Conservation (phyloP, 768 basidiomycete genomes). For the Lactarius indigo region DNA sequence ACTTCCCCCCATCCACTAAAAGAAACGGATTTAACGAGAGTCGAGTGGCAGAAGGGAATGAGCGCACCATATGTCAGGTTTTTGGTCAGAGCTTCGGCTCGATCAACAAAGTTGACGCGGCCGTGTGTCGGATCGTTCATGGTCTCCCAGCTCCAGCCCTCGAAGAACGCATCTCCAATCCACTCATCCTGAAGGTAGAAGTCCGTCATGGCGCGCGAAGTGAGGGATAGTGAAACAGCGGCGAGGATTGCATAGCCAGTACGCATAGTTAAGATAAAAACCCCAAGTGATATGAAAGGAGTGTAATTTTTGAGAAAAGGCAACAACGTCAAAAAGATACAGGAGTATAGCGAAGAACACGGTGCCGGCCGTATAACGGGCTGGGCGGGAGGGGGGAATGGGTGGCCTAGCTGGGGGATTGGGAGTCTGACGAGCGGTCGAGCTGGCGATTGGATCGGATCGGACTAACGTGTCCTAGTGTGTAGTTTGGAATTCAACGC, state of each 20-base stretch:
- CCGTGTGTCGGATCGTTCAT: conserved; percentile 61
- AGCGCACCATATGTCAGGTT: conserved; percentile 48
- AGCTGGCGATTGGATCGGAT: neutral
- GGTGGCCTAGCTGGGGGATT: conserved; percentile 1
- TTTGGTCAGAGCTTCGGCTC: conserved; percentile 37
- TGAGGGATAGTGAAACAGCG: conserved; percentile 9
- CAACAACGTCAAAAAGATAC: conserved; percentile 29
- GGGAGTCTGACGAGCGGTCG: neutral
- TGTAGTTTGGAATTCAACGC: conserved; percentile 4
- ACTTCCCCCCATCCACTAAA: conserved; percentile 40
- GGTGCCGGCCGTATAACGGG: conserved; percentile 13
- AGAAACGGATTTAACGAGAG: neutral
- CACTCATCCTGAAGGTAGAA: conserved; percentile 21
- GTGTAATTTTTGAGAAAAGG: conserved; percentile 21
- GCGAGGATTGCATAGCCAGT: conserved; percentile 30
- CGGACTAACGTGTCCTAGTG: neutral
- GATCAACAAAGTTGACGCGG: conserved; percentile 55
- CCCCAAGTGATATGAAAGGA: conserved; percentile 25
- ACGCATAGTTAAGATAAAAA: conserved; percentile 32
- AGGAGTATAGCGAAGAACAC: conserved; percentile 27
- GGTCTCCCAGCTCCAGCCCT: conserved; percentile 48
- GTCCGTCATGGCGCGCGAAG: conserved; percentile 5
- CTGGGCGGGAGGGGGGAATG: neutral
- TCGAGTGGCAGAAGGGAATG: neutral
- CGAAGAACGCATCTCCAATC: conserved; percentile 43